Evolutionary conservation across 371 early-diverging fungal species (phyloP), one percentile per base, ranked within the genome.

Genomic region (Umbelopsis sp.): DNA sequence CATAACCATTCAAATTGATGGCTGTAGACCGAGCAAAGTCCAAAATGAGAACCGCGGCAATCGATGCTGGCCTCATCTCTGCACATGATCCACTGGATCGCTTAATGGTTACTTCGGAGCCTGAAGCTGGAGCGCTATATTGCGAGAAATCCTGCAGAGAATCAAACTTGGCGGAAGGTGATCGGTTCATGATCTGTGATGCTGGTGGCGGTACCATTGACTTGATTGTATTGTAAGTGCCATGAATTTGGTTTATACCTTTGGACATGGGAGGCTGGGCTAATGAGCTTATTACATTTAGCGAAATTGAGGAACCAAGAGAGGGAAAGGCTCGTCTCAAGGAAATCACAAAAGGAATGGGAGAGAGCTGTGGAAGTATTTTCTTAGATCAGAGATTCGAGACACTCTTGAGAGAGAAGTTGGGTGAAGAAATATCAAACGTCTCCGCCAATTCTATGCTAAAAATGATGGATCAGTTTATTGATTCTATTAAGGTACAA

Each of bases 131-230:
- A 12, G 88, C 88, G 24, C 71, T 87, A 20, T 87, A 87, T 69
- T 87, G 88, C 38, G 76, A 79, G 62, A 76, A 83, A 44, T 81
- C 84, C 76, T 84, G 83, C 44, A 84, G 84, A 18, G 81, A 85
- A 65, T 80, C 84, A 51, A 80, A 85, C 67, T 66, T 87, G 29
- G 69, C 70, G 1, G 73, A 75, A 20, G 84, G 82, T 2, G 84
- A 87, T 65, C 81, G 85, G 0, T 80, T 86, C 64, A 77, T 89
- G 79, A 84, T 89, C 12, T 87, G 88, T 52, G 88, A 87, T 73
- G 88, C 88, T 37, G 88, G 88, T 51, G 89, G 87, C 46, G 87
- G 89, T 24, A 89, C 89, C 0, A 86, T 87, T 1, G 89, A 88
- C 72, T 67, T 88, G 70, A 87, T 84, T 57, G 74, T 79, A 10